These are phyloP conservation scores for Fomitopsis schrenkii DNA, from an alignment of 1,284 basidiomycete species.

Conservation along the genomic window DNA sequence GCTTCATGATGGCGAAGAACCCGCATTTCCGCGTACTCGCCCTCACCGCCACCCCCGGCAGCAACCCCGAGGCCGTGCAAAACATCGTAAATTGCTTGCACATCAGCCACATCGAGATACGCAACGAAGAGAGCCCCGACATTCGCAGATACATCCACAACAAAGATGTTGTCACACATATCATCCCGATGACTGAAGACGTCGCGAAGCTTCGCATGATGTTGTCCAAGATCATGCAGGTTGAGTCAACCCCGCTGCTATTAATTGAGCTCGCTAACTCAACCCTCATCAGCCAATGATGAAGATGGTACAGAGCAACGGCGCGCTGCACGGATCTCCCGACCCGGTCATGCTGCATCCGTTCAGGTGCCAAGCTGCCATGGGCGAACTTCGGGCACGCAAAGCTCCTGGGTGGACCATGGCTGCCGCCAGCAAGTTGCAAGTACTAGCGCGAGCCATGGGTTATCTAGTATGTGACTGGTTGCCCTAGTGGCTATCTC, in stretches of 20 bases:
- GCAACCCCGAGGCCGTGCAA: slow-evolving; percentile 85
- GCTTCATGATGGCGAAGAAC: slow-evolving; percentile 90
- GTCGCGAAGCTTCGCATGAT: slow-evolving; percentile 54
- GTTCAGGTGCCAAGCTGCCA: slow-evolving; percentile 43
- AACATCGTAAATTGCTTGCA: slow-evolving; percentile 92
- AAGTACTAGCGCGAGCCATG: slow-evolving; percentile 72
- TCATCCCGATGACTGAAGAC: slow-evolving; percentile 64
- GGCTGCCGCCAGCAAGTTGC: slow-evolving; percentile 15
- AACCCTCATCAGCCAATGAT: slow-evolving; percentile 24
- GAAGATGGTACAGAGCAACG: slow-evolving; percentile 22
- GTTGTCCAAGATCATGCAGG: slow-evolving; percentile 69
- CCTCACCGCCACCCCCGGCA: slow-evolving; percentile 93
- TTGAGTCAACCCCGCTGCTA: slow-evolving; percentile 28
- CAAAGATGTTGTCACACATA: slow-evolving; percentile 75
- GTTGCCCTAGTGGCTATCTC: background rate
- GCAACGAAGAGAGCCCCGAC: slow-evolving; percentile 90
- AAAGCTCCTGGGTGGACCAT: slow-evolving; percentile 21
- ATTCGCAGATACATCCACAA: slow-evolving; percentile 84
- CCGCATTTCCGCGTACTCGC: slow-evolving; percentile 93
- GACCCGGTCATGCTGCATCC: slow-evolving; percentile 51
- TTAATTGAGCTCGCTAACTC: background rate
- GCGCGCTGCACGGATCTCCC: slow-evolving; percentile 26
- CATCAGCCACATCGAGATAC: slow-evolving; percentile 93
- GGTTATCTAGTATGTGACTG: slow-evolving; percentile 62
- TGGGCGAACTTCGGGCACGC: slow-evolving; percentile 32